Conservation (phyloP, 768 basidiomycete species). For the Tricholoma matsutake region DNA sequence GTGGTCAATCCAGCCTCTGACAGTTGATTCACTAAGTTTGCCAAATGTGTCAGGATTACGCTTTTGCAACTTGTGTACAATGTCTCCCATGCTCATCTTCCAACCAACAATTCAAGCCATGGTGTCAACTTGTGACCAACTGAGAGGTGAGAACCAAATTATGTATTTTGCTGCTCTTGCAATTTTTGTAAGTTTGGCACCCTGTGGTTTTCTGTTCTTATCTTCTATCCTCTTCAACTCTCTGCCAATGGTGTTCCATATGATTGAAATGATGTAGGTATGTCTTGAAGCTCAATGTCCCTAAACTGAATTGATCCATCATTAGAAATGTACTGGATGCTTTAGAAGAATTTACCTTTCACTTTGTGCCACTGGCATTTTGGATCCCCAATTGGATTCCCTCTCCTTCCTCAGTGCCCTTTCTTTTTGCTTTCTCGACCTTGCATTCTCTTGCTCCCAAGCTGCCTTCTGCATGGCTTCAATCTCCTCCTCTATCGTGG, state of each 20-base stretch:
- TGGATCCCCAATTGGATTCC: not conserved
- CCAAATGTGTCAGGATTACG: slow-evolving; percentile 11
- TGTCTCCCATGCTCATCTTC: not conserved
- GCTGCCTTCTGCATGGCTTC: not conserved
- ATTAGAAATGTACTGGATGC: slow-evolving; percentile 1
- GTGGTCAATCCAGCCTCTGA: slow-evolving; percentile 24
- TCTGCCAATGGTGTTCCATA: not conserved
- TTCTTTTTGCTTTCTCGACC: slow-evolving; percentile 7
- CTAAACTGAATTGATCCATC: not conserved
- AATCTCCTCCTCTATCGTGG: not conserved
- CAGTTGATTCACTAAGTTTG: slow-evolving; percentile 13
- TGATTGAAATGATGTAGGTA: not conserved
- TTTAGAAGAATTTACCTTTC: not conserved
- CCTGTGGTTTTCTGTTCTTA: not conserved
- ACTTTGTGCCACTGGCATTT: not conserved
- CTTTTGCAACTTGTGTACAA: slow-evolving; percentile 14
- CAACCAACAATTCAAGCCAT: not conserved
- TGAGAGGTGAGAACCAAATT: not conserved
- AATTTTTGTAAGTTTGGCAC: not conserved
- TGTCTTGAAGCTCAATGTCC: not conserved
- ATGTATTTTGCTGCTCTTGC: not conserved
- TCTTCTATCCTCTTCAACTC: not conserved
- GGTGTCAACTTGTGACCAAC: not conserved
- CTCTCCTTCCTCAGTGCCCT: slow-evolving; percentile 10
- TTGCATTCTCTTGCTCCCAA: slow-evolving; percentile 1